These are phyloP conservation scores for Hymenoscyphus occultus DNA, from an alignment of 2,329 filamentous ascomycete genomes.

Conservation along the genomic window DNA sequence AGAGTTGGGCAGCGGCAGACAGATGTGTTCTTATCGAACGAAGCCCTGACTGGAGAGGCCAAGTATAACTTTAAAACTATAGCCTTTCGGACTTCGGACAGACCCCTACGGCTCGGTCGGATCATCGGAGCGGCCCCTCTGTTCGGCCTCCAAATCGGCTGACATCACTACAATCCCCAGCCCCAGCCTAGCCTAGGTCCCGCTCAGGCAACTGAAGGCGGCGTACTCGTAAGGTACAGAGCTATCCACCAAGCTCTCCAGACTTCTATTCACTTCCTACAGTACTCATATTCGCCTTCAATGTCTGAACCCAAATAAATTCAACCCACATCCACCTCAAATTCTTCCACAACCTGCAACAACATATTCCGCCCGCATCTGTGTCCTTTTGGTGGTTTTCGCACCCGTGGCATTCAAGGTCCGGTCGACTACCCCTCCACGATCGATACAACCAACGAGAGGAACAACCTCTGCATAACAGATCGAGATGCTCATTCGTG, in stretches of 20 bases:
- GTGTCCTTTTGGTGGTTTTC: neutral
- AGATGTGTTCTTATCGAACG: slow-evolving; percentile 10
- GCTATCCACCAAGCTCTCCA: slow-evolving; percentile 1
- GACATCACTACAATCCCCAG: neutral
- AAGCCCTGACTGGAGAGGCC: slow-evolving; percentile 13
- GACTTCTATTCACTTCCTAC: slow-evolving; percentile 6
- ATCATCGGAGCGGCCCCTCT: neutral
- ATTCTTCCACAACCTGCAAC: neutral
- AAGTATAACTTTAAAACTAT: slow-evolving; percentile 20
- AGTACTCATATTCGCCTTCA: neutral
- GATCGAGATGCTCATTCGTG: slow-evolving; percentile 58
- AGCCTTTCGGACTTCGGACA: neutral
- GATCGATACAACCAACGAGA: slow-evolving; percentile 38
- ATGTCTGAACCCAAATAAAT: neutral
- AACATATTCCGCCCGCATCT: neutral
- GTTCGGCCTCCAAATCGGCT: neutral
- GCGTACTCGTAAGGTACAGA: neutral
- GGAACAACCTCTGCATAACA: slow-evolving; percentile 52
- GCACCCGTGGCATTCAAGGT: neutral
- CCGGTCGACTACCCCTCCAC: slow-evolving; percentile 2
- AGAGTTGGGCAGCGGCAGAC: slow-evolving; percentile 5
- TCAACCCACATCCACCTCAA: neutral
- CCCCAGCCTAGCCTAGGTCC: neutral
- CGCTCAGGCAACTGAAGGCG: neutral
- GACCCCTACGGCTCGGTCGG: neutral